phyloP scores from a whole-genome alignment of 1,284 basidiomycete species.

The Gymnopus androsaceus region DNA sequence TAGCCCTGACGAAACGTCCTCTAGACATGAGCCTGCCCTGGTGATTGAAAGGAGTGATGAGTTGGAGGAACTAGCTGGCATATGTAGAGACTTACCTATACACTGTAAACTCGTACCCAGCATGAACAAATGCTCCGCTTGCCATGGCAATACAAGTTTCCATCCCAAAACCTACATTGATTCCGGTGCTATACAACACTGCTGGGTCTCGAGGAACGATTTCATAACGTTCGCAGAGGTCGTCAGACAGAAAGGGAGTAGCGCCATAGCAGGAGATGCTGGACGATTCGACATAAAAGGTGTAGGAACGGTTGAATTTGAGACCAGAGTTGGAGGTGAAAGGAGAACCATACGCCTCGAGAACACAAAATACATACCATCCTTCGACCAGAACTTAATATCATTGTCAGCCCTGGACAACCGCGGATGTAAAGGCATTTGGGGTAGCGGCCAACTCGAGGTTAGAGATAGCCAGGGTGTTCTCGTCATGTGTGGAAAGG shows the following conservation, averaged over 20 bases:
- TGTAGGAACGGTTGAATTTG: background rate
- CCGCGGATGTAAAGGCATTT: background rate
- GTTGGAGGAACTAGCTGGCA: background rate
- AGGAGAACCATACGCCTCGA: background rate
- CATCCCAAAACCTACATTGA: conserved; percentile 5
- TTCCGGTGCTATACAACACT: conserved; percentile 13
- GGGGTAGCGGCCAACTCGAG: background rate
- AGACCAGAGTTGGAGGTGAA: background rate
- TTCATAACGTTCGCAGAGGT: background rate
- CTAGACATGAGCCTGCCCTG: too few species aligned
- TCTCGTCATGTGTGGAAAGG: background rate
- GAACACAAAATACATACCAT: background rate
- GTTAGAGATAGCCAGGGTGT: background rate
- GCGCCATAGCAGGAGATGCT: background rate
- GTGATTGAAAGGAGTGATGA: too few species aligned
- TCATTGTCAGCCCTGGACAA: background rate
- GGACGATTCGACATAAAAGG: conserved; percentile 4
- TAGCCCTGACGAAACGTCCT: too few species aligned
- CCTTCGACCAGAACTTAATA: background rate
- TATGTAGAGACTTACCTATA: background rate
- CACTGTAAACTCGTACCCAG: background rate
- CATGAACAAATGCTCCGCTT: background rate
- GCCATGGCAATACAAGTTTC: background rate
- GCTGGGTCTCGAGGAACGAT: background rate
- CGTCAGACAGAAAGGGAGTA: background rate